Evolutionary conservation across 805 yeast genomes (phyloP).

Genomic region (Brettanomyces naardenensis): DNA sequence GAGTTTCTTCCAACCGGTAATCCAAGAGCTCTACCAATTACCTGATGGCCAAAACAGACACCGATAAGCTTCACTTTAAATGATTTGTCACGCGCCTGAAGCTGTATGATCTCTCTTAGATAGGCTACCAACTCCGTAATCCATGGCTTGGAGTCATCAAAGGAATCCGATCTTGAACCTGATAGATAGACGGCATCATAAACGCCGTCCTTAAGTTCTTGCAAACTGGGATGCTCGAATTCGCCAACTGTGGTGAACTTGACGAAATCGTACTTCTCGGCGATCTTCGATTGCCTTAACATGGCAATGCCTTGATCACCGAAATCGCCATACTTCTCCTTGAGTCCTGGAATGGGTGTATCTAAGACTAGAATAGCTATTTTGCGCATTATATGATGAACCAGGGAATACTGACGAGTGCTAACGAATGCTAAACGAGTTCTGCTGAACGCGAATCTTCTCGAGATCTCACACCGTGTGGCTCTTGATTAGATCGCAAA

Average conservation of each 20-base stretch:
- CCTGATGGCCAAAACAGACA: slow-evolving; percentile 85
- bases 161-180: slow-evolving; percentile 45
- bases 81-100: slow-evolving; percentile 7
- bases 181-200: slow-evolving; percentile 41
- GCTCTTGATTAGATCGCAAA: too few relatives aligned
- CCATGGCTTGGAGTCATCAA: slow-evolving; percentile 32
- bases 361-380: slow-evolving; percentile 3
- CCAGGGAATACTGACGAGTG: neutral
- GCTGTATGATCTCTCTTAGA: slow-evolving; percentile 13
- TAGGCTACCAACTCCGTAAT: slow-evolving; percentile 31
- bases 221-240: slow-evolving; percentile 14
- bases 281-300: slow-evolving; percentile 19
- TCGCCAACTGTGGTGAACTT: slow-evolving; percentile 31
- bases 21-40: slow-evolving; percentile 60
- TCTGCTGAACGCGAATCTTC: neutral
- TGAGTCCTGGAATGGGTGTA: neutral
- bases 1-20: slow-evolving; percentile 48
- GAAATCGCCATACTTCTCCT: slow-evolving; percentile 37
- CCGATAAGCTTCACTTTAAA: slow-evolving; percentile 49
- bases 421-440: neutral
- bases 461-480: neutral
- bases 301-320: slow-evolving; percentile 38
- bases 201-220: slow-evolving; percentile 19
- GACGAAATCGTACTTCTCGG: slow-evolving; percentile 15
- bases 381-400: neutral